Conservation (phyloP, 495 filamentous ascomycete species). For the Xylaria longipes region DNA sequence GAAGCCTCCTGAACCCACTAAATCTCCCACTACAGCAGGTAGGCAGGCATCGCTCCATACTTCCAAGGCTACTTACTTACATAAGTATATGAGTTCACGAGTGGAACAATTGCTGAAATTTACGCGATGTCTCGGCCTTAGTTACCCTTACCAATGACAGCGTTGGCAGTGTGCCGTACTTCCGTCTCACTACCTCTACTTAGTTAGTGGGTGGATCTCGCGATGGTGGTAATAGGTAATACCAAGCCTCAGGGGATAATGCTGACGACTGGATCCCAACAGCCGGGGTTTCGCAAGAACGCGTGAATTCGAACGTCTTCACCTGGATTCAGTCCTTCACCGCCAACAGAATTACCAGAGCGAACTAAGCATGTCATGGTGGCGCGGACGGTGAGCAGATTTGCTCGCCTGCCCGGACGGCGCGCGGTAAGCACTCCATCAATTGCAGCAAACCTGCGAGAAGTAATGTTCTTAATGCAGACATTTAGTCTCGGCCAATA, state of each 20-base stretch:
- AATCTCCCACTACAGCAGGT: too few relatives aligned
- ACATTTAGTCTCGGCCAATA: constrained; percentile 7
- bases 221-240: neutral
- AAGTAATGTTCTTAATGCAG: neutral
- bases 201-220: neutral
- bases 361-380: constrained; percentile 20
- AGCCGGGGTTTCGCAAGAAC: neutral
- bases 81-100: neutral
- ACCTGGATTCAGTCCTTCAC: neutral
- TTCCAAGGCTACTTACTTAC: neutral
- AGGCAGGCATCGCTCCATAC: neutral
- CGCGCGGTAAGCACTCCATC: constrained; percentile 24
- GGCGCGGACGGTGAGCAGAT: constrained; percentile 16
- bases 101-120: neutral
- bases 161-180: constrained; percentile 17
- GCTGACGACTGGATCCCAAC: neutral
- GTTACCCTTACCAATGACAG: neutral
- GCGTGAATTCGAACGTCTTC: neutral
- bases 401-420: constrained; percentile 15
- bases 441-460: neutral
- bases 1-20: too few relatives aligned
- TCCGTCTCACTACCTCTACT: neutral
- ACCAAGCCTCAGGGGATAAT: constrained; percentile 7
- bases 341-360: too few relatives aligned
- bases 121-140: neutral